A percentile compares a stretch with the other conserved stretches of the same genome.
Conservation (phyloP, 2,329 filamentous ascomycete species). For the Colletotrichum melonis region DNA sequence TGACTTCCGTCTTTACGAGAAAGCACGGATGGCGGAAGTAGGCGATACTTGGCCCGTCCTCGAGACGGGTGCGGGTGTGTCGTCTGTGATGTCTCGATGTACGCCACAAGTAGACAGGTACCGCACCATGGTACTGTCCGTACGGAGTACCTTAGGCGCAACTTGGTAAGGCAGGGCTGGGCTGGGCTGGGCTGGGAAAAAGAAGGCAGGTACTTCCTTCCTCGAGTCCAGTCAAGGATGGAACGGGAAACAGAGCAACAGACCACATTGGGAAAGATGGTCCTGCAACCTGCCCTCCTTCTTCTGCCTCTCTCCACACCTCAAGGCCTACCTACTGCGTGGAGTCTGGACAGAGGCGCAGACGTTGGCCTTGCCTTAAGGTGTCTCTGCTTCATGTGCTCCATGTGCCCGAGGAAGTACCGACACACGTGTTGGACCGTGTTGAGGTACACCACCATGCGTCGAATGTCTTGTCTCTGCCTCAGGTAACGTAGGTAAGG, state of each 20-base stretch:
- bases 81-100: not conserved
- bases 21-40: constrained; percentile 6
- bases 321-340: not conserved
- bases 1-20: not conserved
- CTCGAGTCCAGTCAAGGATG: not conserved
- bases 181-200: no score
- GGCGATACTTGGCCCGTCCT: constrained; percentile 24
- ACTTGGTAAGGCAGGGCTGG: not conserved
- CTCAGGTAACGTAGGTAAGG: not conserved
- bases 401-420: constrained; percentile 10
- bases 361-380: not conserved
- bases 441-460: not conserved
- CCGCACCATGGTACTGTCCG: no score
- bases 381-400: not conserved
- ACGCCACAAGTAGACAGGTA: not conserved
- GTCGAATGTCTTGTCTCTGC: not conserved
- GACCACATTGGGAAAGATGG: not conserved
- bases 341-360: no score
- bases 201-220: not conserved
- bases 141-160: no score
- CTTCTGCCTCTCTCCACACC: not conserved
- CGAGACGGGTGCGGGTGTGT: not conserved
- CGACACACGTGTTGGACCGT: not conserved
- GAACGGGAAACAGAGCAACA: not conserved
- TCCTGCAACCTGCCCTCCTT: not conserved